Base-by-base conservation (phyloP, 208 protist species). In the Leishmania amazonensis region DNA sequence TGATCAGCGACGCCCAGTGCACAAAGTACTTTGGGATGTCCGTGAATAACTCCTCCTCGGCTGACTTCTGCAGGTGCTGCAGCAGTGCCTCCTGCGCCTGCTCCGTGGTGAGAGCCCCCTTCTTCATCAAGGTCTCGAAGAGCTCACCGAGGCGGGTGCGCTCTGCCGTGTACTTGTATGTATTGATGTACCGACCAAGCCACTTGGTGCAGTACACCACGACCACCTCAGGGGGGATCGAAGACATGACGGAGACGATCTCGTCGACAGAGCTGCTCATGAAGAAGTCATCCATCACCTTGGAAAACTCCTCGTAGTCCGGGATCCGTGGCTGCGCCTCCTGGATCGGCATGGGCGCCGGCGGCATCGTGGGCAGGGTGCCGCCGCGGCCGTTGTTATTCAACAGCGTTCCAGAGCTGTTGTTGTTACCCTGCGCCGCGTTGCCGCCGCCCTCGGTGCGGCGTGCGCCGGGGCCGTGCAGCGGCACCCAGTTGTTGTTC, bases 201-300 rank as follows among this genome's bases (percentile, higher is more conserved):
- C 87, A 88, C 53, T 91, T 84, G 57, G 80, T 81, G 80, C 84
- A 91, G 81, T 96, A 96, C 35, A 68, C 84, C 84, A 93, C 82
- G 53, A 89, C 75, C 57, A 79, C 72, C 42, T 90, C 90, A 4
- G 75, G 75, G 11, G 80, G 92, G 38, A 96, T 89, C 35, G 85
- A 38, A 3, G 35, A 70, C 35, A 96, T 57, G 51, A 93, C 42
- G 51, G 72, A 54, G n/a, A 93, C 83, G 31, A 92, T 89, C 53
- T 95, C 90, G 58, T 94, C 90, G 7, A 88, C 74, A 35, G 73
- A 86, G 80, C 89, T 91, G 79, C 85, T 92, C 24, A 83, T 58
- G 85, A 95, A 96, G 84, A 90, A 97, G 79, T 93, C 88, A 74
- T 97, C 94, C 89, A 97, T 94, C 53, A 86, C 88, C 71, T 83